Evolutionary conservation across 805 yeast species (phyloP).

Genomic region (Zygotorulaspora chibaensis): DNA sequence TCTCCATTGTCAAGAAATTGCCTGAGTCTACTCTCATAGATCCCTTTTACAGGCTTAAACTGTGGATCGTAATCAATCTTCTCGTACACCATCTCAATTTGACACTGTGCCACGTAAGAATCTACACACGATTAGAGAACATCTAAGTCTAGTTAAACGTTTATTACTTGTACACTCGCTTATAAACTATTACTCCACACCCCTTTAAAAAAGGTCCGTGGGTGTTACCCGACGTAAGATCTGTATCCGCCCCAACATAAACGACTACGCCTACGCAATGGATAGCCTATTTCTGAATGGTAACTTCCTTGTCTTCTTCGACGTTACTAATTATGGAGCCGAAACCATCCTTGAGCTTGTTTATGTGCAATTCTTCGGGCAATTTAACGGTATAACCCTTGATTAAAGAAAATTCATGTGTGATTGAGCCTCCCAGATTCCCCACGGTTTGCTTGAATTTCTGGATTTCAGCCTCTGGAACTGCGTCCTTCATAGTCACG

Average conservation of each 20-base stretch:
- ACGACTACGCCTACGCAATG: not conserved
- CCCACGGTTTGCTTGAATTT: constrained; percentile 38
- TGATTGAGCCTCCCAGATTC: constrained; percentile 42
- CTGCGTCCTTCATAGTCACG: constrained; percentile 45
- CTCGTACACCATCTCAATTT: constrained; percentile 16
- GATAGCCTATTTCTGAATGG: constrained; percentile 33
- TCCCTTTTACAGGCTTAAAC: constrained; percentile 61
- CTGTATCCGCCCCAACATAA: too few species aligned
- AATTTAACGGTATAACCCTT: constrained; percentile 52
- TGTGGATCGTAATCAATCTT: constrained; percentile 42
- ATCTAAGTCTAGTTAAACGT: not conserved
- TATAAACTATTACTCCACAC: not conserved
- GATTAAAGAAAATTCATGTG: constrained; percentile 45
- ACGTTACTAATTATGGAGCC: constrained; percentile 49
- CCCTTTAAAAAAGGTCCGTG: not conserved
- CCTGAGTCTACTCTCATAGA: constrained; percentile 53
- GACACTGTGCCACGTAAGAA: not conserved
- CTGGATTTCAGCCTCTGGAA: constrained; percentile 38
- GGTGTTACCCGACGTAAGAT: not conserved
- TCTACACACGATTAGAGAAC: not conserved
- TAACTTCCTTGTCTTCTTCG: constrained; percentile 68
- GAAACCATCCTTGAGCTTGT: constrained; percentile 41
- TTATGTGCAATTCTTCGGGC: constrained; percentile 47
- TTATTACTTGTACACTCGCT: not conserved
- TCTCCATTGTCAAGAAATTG: constrained; percentile 71